Percentiles rank a stretch among this genome's conserved stretches.
Evolutionary conservation across 164 flowering plant genomes (phyloP).

Genomic region (Tinospora cordifolia): DNA sequence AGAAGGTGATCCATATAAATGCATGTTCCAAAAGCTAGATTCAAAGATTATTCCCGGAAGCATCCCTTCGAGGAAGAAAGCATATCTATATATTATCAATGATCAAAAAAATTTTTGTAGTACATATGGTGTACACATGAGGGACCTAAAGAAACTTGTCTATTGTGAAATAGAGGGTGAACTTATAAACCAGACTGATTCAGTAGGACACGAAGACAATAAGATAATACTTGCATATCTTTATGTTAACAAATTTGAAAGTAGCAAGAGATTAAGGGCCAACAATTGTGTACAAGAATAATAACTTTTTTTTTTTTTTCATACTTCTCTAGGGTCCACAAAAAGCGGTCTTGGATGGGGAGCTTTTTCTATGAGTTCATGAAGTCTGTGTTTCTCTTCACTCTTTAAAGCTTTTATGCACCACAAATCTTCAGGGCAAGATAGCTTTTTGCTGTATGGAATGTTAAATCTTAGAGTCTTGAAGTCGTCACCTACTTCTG

Average conservation of each 20-base stretch:
- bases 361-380: slow-evolving; percentile 22
- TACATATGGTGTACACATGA: neutral
- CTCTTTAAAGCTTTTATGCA: slow-evolving; percentile 43
- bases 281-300: neutral
- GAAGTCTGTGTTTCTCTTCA: slow-evolving; percentile 12
- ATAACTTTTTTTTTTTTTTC: slow-evolving; percentile 19
- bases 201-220: neutral
- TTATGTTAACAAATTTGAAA: neutral
- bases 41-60: neutral
- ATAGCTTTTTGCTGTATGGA: slow-evolving; percentile 52
- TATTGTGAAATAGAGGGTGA: neutral
- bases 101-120: neutral
- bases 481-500: slow-evolving; percentile 41
- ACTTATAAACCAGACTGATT: neutral
- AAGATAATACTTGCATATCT: slow-evolving; percentile 4
- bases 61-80: neutral
- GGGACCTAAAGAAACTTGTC: neutral
- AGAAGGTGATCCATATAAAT: neutral
- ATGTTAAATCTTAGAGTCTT: slow-evolving; percentile 32
- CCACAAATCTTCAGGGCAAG: slow-evolving; percentile 67
- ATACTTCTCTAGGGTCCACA: slow-evolving; percentile 77
- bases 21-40: neutral
- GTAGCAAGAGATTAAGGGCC: slow-evolving; percentile 1
- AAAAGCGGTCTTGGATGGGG: slow-evolving; percentile 38
- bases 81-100: neutral